A percentile compares a stretch with the other conserved stretches of the same genome.
Conservation (phyloP, 1,284 basidiomycete genomes). For the Laetiporus sulphureus region DNA sequence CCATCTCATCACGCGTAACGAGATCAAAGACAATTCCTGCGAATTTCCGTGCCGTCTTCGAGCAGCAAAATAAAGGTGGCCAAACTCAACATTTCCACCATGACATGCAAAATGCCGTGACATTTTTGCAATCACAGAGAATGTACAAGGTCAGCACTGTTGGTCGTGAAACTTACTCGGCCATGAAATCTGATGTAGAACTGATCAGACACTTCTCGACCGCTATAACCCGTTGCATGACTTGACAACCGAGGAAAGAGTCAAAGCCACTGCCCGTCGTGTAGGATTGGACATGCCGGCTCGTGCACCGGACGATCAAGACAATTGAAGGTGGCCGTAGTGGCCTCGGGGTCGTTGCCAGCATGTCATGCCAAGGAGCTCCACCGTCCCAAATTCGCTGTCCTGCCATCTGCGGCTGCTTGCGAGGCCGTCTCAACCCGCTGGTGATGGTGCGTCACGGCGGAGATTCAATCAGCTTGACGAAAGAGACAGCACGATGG, state of each 20-base stretch:
- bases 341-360: too few relatives aligned
- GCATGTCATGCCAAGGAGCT: too few relatives aligned
- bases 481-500: too few relatives aligned
- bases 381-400: too few relatives aligned
- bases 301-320: conserved; percentile 13
- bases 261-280: conserved; percentile 77
- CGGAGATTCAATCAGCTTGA: too few relatives aligned
- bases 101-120: conserved; percentile 59
- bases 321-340: too few relatives aligned
- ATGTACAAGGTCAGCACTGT: conserved; percentile 40
- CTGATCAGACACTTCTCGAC: conserved; percentile 64
- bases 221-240: conserved; percentile 84
- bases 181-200: background rate
- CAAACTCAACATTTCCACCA: conserved; percentile 28
- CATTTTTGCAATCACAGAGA: conserved; percentile 69
- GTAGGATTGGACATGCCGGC: conserved; percentile 78
- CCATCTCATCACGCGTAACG: conserved; percentile 34
- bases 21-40: conserved; percentile 39
- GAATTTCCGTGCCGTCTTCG: conserved; percentile 57
- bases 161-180: background rate
- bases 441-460: too few relatives aligned
- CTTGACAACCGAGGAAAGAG: conserved; percentile 71
- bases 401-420: too few relatives aligned
- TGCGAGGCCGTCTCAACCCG: too few relatives aligned
- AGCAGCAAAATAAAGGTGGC: conserved; percentile 28